Base-by-base conservation (phyloP, 805 yeast species). In the Myxozyma melibiosi region DNA sequence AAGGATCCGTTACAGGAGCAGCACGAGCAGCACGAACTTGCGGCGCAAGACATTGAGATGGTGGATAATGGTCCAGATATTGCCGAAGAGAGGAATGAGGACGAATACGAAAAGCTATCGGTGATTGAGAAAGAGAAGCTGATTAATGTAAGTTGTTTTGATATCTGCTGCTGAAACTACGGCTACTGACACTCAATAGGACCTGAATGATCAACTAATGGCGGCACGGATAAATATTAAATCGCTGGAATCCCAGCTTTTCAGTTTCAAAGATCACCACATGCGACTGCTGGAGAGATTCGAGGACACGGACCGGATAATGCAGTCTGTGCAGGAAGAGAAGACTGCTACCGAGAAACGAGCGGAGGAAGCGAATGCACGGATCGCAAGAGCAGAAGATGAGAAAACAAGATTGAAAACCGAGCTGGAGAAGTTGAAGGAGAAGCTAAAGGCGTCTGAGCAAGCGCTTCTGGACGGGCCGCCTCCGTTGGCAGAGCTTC, bases 391-490 rank as follows among this genome's bases (percentile, higher is more conserved):
- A 7, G 50, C 56, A 33, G 63, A 54, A 22, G 41, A 53, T 16
- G 67, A 64, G 20, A 51, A 67, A 38, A 51, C 52, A 27, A 42
- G 66, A 34, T 35, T 58, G 42, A 63, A 57, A 51, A 62, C 66
- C 39, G 61, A 61, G 16, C 66, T 78, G 7, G 66, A 61, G 0
- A 55, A 61, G 0, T 47, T 74, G 3, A 71, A 73, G 20, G 53
- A 44, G 1, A 71, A 70, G 40, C 64, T 76, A 11, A 70, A 67
- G 3, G 60, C 53, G 8, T 46, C 73, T 1, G 65, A 72, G 20
- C 55, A 60, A 18, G 55, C 65, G 8, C 61, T 64, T 57, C 62
- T 39, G 64, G 65, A 62, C 52, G 63, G 65, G 51, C 64, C 62
- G 51, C 62, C 53, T 41, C 61, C 55, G 59, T 57, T 39, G 59